Base-by-base conservation (phyloP, 2,329 filamentous ascomycete genomes). In the Xylaria sp. region DNA sequence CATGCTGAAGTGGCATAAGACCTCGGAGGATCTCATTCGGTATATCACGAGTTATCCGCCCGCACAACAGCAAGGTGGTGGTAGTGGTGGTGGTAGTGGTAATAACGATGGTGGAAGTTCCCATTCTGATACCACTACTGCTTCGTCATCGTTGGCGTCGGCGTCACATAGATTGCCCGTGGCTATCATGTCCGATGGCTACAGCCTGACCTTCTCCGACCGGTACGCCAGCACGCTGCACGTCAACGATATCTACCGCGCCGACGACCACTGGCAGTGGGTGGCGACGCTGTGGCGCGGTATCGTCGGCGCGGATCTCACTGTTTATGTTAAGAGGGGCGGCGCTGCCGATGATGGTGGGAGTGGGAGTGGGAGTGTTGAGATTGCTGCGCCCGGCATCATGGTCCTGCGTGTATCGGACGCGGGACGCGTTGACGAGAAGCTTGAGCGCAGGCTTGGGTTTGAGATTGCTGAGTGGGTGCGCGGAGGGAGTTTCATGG, bases 181-280 rank as follows among this genome's bases (percentile, higher is more conserved):
- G 29, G 90, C 94, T 3, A 83, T 98, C 23, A 84, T 97, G 32
- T 90, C 91, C 0, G 87, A 81, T n/a, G 89, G 92, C 25, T 98
- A 93, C 80, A 93, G 93, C 69, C 87, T 98, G 48, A 92, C 91
- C 13, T 87, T 91, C 0, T 91, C 93, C 0, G 92, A 98, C 78
- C 84, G 85, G 57, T 95, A 91, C 78, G 92, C 94, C 1, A 89
- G 88, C 63, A 84, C 86, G 16, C 89, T 94, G 51, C 91, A 92
- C 1, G 93, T 97, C 72, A 83, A 86, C 21, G 94, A 97, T 77
- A 85, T 86, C 6, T 97, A 97, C 79, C 87, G 89, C 18, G 90
- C 92, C 0, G 86, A 92, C n/a, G 94, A 97, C 75, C 95, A 98
- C 81, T 98, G 95, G 94, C 92, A 97, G 79, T 98, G 95, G 95